Evolutionary conservation across 768 basidiomycete species (phyloP).

Genomic region (Solioccasus polychromus): DNA sequence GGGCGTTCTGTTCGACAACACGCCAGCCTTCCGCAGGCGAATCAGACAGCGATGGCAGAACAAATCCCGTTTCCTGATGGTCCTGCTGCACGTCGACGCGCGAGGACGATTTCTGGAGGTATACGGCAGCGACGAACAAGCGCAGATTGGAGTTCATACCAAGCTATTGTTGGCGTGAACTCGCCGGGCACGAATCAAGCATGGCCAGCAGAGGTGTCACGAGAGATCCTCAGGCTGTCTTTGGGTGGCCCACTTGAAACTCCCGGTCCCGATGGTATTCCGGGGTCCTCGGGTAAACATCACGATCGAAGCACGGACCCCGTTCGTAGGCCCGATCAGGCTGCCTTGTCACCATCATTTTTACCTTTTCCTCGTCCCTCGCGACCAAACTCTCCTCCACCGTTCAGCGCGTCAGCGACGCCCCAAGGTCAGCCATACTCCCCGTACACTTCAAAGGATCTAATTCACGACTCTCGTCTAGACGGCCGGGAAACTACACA

Average conservation of each 20-base stretch:
- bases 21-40: constrained; percentile 27
- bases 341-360: constrained; percentile 22
- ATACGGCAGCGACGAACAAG: constrained; percentile 45
- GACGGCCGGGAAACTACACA: constrained; percentile 15
- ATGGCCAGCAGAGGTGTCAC: constrained; percentile 61
- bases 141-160: constrained; percentile 55
- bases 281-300: constrained; percentile 26
- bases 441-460: background rate
- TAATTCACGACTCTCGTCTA: background rate
- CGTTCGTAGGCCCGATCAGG: constrained; percentile 15
- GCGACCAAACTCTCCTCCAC: constrained; percentile 18
- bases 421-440: constrained; percentile 17
- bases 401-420: constrained; percentile 24
- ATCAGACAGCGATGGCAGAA: constrained; percentile 13
- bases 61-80: constrained; percentile 1
- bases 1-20: constrained; percentile 26
- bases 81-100: constrained; percentile 15
- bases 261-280: constrained; percentile 4
- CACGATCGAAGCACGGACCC: constrained; percentile 21
- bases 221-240: constrained; percentile 51
- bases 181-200: constrained; percentile 32
- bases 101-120: constrained; percentile 34
- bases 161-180: constrained; percentile 38
- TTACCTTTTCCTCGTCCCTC: constrained; percentile 31
- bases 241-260: constrained; percentile 30